Conservation (phyloP, 2,329 filamentous ascomycete species). For the Aschersonia sp. region DNA sequence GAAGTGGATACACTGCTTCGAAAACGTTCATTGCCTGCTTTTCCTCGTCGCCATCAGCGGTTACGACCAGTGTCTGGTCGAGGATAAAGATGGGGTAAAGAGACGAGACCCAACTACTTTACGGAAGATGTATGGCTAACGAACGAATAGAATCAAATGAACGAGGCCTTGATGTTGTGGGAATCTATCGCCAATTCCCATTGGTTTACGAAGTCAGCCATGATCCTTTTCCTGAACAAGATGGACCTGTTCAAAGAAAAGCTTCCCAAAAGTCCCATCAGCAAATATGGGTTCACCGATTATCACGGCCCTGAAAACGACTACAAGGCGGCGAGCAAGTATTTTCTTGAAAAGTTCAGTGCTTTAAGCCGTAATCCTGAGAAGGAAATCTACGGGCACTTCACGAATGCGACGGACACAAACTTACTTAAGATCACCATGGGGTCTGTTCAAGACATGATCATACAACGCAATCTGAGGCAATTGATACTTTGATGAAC, state of each 20-base stretch:
- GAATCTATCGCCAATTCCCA: constrained; percentile 76
- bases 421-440: constrained; percentile 77
- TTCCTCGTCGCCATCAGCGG: constrained; percentile 93
- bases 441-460: constrained; percentile 77
- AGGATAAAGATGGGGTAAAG: constrained; percentile 80
- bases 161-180: constrained; percentile 76
- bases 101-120: not conserved
- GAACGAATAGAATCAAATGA: constrained; percentile 65
- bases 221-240: constrained; percentile 79
- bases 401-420: constrained; percentile 49
- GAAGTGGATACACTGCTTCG: constrained; percentile 99
- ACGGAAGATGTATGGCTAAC: not conserved
- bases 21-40: constrained; percentile 81
- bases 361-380: constrained; percentile 57
- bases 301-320: constrained; percentile 60
- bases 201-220: constrained; percentile 70
- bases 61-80: constrained; percentile 90
- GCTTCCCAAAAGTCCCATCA: constrained; percentile 54
- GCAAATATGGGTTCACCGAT: constrained; percentile 62
- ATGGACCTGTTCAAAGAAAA: constrained; percentile 77
- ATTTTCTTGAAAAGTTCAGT: constrained; percentile 70
- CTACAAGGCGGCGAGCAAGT: constrained; percentile 62
- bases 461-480: constrained; percentile 72
- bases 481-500: constrained; percentile 42
- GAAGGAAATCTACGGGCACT: constrained; percentile 49